Evolutionary conservation across 495 filamentous ascomycete genomes (phyloP).

Genomic region (Symbiotaphrina buchneri): DNA sequence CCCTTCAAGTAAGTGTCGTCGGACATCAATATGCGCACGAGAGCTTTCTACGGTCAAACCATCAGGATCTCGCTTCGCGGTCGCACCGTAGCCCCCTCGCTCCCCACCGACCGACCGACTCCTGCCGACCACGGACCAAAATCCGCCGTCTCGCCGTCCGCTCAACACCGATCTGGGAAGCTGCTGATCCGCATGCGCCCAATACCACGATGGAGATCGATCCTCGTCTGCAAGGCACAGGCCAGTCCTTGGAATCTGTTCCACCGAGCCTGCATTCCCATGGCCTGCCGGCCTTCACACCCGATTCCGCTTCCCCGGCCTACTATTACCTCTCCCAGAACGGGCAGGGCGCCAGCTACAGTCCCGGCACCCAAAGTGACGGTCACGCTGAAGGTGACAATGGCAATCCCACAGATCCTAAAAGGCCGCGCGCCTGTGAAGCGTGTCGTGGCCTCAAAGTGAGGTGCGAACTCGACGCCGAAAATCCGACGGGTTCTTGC

Average conservation of each 20-base stretch:
- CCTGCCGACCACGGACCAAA: too few species aligned
- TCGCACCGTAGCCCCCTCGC: too few species aligned
- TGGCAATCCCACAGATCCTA: constrained; percentile 27
- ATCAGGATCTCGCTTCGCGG: too few species aligned
- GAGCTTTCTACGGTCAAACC: too few species aligned
- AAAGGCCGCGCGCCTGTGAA: constrained; percentile 80
- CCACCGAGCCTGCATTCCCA: not conserved
- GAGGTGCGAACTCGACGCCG: constrained; percentile 55
- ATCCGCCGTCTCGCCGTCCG: too few species aligned
- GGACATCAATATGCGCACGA: too few species aligned
- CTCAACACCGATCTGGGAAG: too few species aligned
- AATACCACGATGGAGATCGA: constrained; percentile 1
- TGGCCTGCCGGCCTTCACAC: not conserved
- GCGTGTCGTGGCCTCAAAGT: constrained; percentile 81
- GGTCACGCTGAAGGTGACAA: constrained; percentile 15
- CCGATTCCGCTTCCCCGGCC: constrained; percentile 1
- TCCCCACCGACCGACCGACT: too few species aligned
- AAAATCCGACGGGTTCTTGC: constrained; percentile 42
- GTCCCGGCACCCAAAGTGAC: not conserved
- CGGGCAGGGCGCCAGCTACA: not conserved
- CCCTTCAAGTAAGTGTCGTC: too few species aligned
- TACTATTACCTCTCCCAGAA: not conserved
- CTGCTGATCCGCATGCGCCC: too few species aligned
- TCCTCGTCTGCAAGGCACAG: constrained; percentile 3
- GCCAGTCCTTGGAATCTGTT: not conserved